A percentile compares a stretch with the other conserved stretches of the same genome.
phyloP scores from a whole-genome alignment of 75 land plant species.

The Adiantum capillusveneris region DNA sequence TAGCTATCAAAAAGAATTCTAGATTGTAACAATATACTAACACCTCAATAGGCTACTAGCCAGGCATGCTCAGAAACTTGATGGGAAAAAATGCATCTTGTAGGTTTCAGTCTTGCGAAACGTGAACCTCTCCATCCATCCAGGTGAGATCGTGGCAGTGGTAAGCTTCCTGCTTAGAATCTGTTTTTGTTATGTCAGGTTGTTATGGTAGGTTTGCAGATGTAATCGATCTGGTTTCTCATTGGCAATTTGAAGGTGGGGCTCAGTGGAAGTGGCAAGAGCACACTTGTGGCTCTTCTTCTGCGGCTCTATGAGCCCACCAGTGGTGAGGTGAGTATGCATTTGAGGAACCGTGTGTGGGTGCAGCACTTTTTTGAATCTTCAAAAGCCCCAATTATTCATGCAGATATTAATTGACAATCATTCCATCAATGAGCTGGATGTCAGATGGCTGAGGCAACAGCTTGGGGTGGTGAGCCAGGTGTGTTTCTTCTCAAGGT shows the following conservation, averaged over 20 bases:
- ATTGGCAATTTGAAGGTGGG: slow-evolving; percentile 83
- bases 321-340: slow-evolving; percentile 51
- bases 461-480: slow-evolving; percentile 87
- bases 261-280: slow-evolving; percentile 93
- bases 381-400: too few species aligned
- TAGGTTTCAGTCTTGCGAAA: slow-evolving; percentile 57
- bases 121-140: slow-evolving; percentile 47
- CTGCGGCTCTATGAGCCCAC: slow-evolving; percentile 82
- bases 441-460: slow-evolving; percentile 73
- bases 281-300: slow-evolving; percentile 66
- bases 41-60: too few species aligned
- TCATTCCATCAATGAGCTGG: slow-evolving; percentile 55
- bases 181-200: not conserved
- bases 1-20: too few species aligned
- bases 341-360: not conserved
- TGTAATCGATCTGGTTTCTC: not conserved
- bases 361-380: too few species aligned
- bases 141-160: slow-evolving; percentile 80
- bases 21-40: too few species aligned
- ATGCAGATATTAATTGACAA: slow-evolving; percentile 75
- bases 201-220: too few species aligned
- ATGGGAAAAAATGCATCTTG: not conserved
- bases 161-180: slow-evolving; percentile 35
- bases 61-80: not conserved
- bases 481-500: slow-evolving; percentile 27